phyloP scores from a whole-genome alignment of 768 basidiomycete genomes.

The Megacollybia marginata region DNA sequence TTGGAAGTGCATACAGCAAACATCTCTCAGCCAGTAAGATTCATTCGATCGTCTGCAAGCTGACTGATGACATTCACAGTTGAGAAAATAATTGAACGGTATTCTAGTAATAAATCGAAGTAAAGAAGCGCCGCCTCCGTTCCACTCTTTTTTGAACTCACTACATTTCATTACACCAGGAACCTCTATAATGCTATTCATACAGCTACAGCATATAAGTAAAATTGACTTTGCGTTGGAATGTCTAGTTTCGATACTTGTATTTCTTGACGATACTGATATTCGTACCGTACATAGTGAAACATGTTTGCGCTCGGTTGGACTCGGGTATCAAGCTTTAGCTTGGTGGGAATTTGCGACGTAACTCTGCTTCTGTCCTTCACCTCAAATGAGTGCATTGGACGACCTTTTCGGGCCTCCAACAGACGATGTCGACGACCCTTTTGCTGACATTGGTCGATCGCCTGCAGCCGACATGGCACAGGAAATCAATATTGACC shows the following conservation, averaged over 20 bases:
- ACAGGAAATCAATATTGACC: conserved; percentile 12
- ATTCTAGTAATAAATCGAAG: conserved; percentile 10
- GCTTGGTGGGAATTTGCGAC: too few species aligned
- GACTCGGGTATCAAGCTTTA: too few species aligned
- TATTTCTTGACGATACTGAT: conserved; percentile 8
- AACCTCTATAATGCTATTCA: neutral
- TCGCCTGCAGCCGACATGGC: conserved; percentile 18
- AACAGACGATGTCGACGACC: conserved; percentile 48
- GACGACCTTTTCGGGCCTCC: conserved; percentile 75
- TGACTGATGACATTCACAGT: conserved; percentile 30
- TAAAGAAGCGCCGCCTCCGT: conserved; percentile 20
- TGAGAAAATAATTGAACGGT: conserved; percentile 61
- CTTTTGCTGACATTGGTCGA: conserved; percentile 53
- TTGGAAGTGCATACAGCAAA: conserved; percentile 69
- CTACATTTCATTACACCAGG: neutral
- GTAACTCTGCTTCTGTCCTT: too few species aligned
- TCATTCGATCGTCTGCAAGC: neutral
- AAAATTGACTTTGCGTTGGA: conserved; percentile 7
- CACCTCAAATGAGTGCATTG: conserved; percentile 44
- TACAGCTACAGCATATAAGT: too few species aligned
- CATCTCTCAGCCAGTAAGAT: conserved; percentile 72
- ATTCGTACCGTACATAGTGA: conserved; percentile 1
- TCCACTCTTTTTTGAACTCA: conserved; percentile 12
- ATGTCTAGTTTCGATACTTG: conserved; percentile 12
- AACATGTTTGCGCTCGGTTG: neutral